Conservation (phyloP, 257 asterid species). For the Nicotiana paniculata region DNA sequence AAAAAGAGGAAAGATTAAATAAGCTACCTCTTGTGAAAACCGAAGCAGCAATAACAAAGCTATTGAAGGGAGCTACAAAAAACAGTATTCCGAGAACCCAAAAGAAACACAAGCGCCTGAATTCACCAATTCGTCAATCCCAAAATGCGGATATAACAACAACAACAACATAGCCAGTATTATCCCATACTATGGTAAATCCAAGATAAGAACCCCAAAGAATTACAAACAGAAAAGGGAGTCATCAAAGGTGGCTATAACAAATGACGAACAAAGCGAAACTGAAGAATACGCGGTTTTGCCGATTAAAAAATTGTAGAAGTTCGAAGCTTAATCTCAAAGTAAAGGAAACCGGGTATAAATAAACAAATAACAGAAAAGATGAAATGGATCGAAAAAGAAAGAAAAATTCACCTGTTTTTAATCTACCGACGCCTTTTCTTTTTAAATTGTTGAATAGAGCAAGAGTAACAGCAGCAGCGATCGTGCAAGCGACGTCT, state of each 20-base stretch:
- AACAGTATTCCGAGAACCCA: background rate
- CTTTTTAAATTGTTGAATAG: too few relatives aligned
- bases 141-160: background rate
- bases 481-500: constrained; percentile 61
- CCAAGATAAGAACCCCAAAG: background rate
- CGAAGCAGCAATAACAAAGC: background rate
- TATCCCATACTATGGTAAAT: background rate
- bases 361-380: background rate
- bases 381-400: constrained; percentile 1
- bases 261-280: constrained; percentile 8
- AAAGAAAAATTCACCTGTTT: constrained; percentile 7
- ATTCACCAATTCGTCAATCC: background rate
- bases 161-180: too few relatives aligned
- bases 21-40: background rate
- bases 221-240: background rate
- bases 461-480: background rate
- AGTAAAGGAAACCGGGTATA: constrained; percentile 21
- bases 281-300: constrained; percentile 17
- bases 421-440: too few relatives aligned
- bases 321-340: constrained; percentile 27
- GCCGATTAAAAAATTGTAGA: background rate
- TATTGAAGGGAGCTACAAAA: background rate
- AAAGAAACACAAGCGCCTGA: background rate
- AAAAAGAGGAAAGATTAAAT: background rate
- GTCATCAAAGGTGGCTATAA: constrained; percentile 17